Evolutionary conservation across 1,284 basidiomycete species (phyloP), one percentile per base, ranked within the genome.

Genomic region (Coniferiporia sulphurascens): DNA sequence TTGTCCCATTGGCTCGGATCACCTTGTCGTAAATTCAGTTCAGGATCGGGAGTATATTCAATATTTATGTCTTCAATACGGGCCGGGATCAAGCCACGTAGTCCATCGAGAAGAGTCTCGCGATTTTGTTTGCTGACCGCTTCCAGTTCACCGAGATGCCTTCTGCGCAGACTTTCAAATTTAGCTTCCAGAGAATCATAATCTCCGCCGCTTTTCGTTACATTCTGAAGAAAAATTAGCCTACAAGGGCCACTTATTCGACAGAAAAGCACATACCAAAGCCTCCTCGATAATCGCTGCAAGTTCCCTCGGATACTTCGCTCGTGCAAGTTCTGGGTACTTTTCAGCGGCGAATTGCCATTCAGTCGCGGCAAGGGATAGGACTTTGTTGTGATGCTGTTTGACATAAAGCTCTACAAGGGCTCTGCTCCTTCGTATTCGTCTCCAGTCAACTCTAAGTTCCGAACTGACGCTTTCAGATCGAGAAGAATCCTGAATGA

Each of bases 241-340:
- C 21, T 36, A n/a, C 22, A 22, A 41, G 13, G 13, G 17, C n/a
- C 27, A 45, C 0, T 10, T 32, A 3, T 45, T 3, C 4, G 1
- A 1, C 12, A 32, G 9, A 15, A 32, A 38, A 22, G 17, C 21
- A 4, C 54, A 7, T 50, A 67, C 67, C 56, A 68, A 48, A 0
- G 65, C 62, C 4, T 52, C 59, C 51, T 65, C 65, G 4, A 68
- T 58, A 52, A 68, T 63, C 19, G 48, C 56, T 5, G 64, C 60
- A 7, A 67, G 58, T 38, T 55, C 44, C 21, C 38, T 53, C 27
- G 63, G 63, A 15, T 46, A 43, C 0, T 48, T 22, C 34, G 57
- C 59, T 22, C 65, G 49, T 1, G 64, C 62, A 1, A 63, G 58
- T 7, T 46, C 59, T 4, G 64, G 57, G 1, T 63, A 62, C 3